These are phyloP conservation scores for Pseudognaphalium luteoalbum DNA, from an alignment of 129 eudicot species.

Conservation along the genomic window DNA sequence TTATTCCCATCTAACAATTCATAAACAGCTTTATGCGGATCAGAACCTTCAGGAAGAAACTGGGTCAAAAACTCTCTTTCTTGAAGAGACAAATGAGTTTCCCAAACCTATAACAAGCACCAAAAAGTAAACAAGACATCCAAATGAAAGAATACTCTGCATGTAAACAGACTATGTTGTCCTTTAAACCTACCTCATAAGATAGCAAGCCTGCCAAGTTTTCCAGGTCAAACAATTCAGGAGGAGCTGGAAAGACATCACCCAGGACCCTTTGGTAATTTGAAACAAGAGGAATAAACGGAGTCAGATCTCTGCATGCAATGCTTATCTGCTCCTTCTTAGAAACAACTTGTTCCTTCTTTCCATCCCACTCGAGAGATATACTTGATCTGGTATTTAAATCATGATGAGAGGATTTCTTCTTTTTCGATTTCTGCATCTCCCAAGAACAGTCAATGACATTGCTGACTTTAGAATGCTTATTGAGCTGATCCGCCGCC, in stretches of 20 bases:
- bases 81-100: slow-evolving; percentile 57
- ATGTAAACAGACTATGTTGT: neutral
- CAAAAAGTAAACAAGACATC: slow-evolving; percentile 18
- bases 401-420: slow-evolving; percentile 47
- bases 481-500: slow-evolving; percentile 84
- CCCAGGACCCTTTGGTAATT: slow-evolving; percentile 48
- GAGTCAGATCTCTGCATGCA: slow-evolving; percentile 54
- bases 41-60: slow-evolving; percentile 67
- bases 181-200: slow-evolving; percentile 59
- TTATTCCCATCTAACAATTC: slow-evolving; percentile 73
- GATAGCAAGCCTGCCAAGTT: slow-evolving; percentile 61
- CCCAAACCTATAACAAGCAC: slow-evolving; percentile 68
- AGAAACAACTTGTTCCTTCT: slow-evolving; percentile 65
- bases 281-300: slow-evolving; percentile 44
- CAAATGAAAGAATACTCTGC: slow-evolving; percentile 10
- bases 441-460: slow-evolving; percentile 43
- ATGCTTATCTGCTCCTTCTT: slow-evolving; percentile 86
- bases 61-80: slow-evolving; percentile 74
- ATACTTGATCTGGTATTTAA: slow-evolving; percentile 51
- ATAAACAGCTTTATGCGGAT: slow-evolving; percentile 53
- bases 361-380: slow-evolving; percentile 85
- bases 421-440: slow-evolving; percentile 52
- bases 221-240: slow-evolving; percentile 59
- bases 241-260: slow-evolving; percentile 72
- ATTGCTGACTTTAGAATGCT: slow-evolving; percentile 46